Conservation (phyloP, 768 basidiomycete species). For the Gelatoporia subvermispora region DNA sequence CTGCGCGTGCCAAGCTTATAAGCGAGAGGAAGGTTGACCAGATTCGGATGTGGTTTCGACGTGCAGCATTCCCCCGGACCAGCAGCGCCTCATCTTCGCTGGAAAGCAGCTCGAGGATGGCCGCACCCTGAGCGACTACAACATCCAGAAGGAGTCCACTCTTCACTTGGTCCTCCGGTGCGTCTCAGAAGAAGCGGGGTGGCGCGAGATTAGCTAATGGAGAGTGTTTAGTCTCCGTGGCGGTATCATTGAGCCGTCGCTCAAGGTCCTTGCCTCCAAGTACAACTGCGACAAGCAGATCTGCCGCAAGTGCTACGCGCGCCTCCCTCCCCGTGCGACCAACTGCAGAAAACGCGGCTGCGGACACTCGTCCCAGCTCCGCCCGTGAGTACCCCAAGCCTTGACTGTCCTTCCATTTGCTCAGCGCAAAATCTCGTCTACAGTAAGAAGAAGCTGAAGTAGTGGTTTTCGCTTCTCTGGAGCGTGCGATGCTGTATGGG, state of each 20-base stretch:
- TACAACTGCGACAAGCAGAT: constrained; percentile 99
- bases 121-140: constrained; percentile 93
- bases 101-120: constrained; percentile 99
- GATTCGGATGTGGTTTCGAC: background rate
- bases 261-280: constrained; percentile 94
- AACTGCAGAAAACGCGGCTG: constrained; percentile 97
- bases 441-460: constrained; percentile 96
- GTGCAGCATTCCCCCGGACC: constrained; percentile 83
- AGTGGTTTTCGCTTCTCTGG: constrained; percentile 34
- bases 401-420: background rate
- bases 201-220: constrained; percentile 1
- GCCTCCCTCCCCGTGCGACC: constrained; percentile 97
- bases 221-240: constrained; percentile 72
- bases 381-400: constrained; percentile 60
- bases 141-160: constrained; percentile 97
- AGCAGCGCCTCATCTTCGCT: constrained; percentile 93
- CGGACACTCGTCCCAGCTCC: constrained; percentile 87
- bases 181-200: constrained; percentile 20
- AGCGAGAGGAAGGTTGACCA: background rate
- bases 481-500: too few species aligned
- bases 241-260: constrained; percentile 98
- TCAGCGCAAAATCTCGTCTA: constrained; percentile 2
- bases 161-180: constrained; percentile 96
- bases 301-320: constrained; percentile 99
- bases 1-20: background rate